phyloP scores from a whole-genome alignment of 2,329 filamentous ascomycete species.

The Talaromyces sp. region DNA sequence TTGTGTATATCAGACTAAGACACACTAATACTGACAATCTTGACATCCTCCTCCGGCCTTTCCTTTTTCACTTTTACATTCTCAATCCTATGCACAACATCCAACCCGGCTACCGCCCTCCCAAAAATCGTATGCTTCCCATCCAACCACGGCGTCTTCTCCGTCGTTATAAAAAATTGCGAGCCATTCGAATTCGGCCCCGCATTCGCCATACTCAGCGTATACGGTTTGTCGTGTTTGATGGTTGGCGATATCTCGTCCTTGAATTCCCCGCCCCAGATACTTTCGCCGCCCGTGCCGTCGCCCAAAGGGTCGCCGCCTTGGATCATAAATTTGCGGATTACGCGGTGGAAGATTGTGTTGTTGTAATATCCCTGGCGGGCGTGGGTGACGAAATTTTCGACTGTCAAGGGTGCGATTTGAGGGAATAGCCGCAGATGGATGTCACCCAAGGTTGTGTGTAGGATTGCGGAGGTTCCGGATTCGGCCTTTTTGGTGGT shows the following conservation, averaged over 20 bases:
- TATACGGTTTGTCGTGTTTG: conserved; percentile 94
- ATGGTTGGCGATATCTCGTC: conserved; percentile 83
- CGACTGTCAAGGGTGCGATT: conserved; percentile 87
- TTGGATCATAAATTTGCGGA: conserved; percentile 97
- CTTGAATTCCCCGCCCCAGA: conserved; percentile 88
- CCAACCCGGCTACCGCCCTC: conserved; percentile 80
- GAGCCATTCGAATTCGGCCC: conserved; percentile 92
- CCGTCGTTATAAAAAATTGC: conserved; percentile 98
- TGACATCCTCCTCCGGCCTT: conserved; percentile 95
- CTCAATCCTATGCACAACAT: conserved; percentile 95
- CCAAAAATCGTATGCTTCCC: conserved; percentile 97
- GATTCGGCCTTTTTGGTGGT: conserved; percentile 62
- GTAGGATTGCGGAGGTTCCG: conserved; percentile 76
- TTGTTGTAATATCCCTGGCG: conserved; percentile 94
- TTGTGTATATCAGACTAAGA: conserved; percentile 12
- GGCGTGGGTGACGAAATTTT: conserved; percentile 94
- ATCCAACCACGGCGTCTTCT: conserved; percentile 95
- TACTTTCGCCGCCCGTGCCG: conserved; percentile 84
- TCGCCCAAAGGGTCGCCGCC: conserved; percentile 82
- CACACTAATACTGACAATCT: conserved; percentile 77
- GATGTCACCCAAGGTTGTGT: conserved; percentile 93
- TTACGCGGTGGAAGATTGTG: conserved; percentile 95
- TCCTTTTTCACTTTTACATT: conserved; percentile 83
- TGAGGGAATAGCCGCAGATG: conserved; percentile 89
- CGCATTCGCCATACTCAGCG: conserved; percentile 95